These are phyloP conservation scores for Groenewaldozyma auringiensis DNA, from an alignment of 1,139 yeast species.

Conservation along the genomic window DNA sequence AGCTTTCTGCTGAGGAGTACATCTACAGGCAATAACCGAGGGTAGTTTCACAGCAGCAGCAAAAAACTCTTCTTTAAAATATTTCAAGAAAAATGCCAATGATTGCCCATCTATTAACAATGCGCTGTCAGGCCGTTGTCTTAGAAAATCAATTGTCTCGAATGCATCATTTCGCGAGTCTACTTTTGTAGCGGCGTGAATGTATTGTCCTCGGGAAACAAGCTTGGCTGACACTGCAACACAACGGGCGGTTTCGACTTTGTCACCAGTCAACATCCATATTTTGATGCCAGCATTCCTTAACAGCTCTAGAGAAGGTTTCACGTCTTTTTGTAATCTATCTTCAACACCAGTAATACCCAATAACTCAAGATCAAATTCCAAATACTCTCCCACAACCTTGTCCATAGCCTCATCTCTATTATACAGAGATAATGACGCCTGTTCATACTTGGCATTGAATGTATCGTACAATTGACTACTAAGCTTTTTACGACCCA, in stretches of 20 bases:
- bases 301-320: slow-evolving; percentile 81
- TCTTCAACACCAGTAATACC: slow-evolving; percentile 98
- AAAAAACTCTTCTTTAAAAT: slow-evolving; percentile 64
- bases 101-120: slow-evolving; percentile 93
- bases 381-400: slow-evolving; percentile 62
- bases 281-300: slow-evolving; percentile 95
- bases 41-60: slow-evolving; percentile 70
- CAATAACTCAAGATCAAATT: slow-evolving; percentile 72
- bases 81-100: slow-evolving; percentile 56
- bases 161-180: slow-evolving; percentile 44
- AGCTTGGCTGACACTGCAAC: slow-evolving; percentile 91
- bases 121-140: slow-evolving; percentile 62
- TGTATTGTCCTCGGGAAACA: slow-evolving; percentile 87
- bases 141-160: slow-evolving; percentile 63
- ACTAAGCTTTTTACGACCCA: slow-evolving; percentile 69
- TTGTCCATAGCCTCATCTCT: slow-evolving; percentile 69
- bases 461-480: slow-evolving; percentile 53
- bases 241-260: slow-evolving; percentile 96
- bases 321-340: slow-evolving; percentile 82
- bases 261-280: slow-evolving; percentile 99
- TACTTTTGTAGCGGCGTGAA: slow-evolving; percentile 70
- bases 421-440: slow-evolving; percentile 69
- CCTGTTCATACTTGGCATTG: slow-evolving; percentile 54
- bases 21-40: slow-evolving; percentile 93
- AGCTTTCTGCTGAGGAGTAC: slow-evolving; percentile 98